Evolutionary conservation across 805 yeast species (phyloP), one percentile per base, ranked within the genome.

Genomic region (Yarrowia keelungensis): DNA sequence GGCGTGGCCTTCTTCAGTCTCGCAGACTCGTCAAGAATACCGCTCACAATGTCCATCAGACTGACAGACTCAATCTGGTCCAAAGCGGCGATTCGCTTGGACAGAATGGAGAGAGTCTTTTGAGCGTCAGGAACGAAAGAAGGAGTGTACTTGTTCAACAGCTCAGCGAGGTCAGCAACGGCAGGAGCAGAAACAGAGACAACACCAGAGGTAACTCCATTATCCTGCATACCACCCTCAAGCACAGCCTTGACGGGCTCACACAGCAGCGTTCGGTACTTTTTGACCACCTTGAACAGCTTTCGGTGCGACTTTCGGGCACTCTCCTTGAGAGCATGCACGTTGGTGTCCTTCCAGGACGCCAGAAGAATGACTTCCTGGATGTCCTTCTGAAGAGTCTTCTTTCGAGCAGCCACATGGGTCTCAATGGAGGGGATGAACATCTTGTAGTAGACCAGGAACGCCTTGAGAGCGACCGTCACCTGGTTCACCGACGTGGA

Each of bases 331-430:
- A 95, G 82, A 0, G 99, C 97, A 75, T 90, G 96, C 53, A 92
- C 86, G 74, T 95, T 96, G 12, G 92, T 93, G 79, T 95, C 99
- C 73, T 93, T 92, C 98, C 98, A 96, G 74, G 97, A 91, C 1
- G 99, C 98, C 15, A 95, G 81, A 54, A 91, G 79, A 51, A 95
- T 92, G 3, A 92, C 88, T 69, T 95, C 99, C 43, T 87, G 83
- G 11, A 95, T 85, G 62, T 92, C 92, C 75, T 93, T 94, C 69
- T 88, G 91, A 43, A 94, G 79, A 2, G 79, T 77, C 73, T 84
- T 86, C 76, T 83, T 87, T 0, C 83, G 82, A 1, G 75, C 74
- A 0, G 72, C 73, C 10, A 92, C 75, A 11, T 79, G 76, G 0
- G 83, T 84, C 1, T 76, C 75, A n/a, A 94, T 79, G 0, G 76